Evolutionary conservation across 352 stramenopile genomes (phyloP).

Genomic region (Pythium pyrilobum): DNA sequence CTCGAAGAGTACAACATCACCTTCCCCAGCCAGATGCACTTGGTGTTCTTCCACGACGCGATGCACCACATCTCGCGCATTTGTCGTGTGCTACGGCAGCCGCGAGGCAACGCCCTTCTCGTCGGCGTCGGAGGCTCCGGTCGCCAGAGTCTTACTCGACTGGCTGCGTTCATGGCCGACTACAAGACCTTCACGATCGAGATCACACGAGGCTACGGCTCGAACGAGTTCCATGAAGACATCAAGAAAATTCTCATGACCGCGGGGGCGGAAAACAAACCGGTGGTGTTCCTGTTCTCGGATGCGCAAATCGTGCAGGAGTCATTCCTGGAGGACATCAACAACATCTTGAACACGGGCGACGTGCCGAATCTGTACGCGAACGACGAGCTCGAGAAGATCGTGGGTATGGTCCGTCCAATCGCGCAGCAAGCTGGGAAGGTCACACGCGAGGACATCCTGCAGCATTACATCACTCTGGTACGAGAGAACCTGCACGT

Average conservation of each 20-base stretch:
- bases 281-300: constrained; percentile 91
- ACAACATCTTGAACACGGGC: constrained; percentile 92
- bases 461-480: constrained; percentile 86
- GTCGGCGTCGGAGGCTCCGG: constrained; percentile 90
- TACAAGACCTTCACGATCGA: constrained; percentile 91
- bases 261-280: constrained; percentile 82
- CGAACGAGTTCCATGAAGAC: constrained; percentile 90
- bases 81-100: constrained; percentile 89
- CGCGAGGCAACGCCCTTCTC: constrained; percentile 88
- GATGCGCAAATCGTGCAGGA: constrained; percentile 93
- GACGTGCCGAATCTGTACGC: constrained; percentile 93
- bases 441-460: constrained; percentile 78
- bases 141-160: constrained; percentile 86
- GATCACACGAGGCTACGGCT: constrained; percentile 89
- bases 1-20: constrained; percentile 95
- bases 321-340: constrained; percentile 93
- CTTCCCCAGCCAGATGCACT: constrained; percentile 90
- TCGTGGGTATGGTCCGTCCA: constrained; percentile 78
- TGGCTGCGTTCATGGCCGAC: constrained; percentile 90
- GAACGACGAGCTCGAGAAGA: constrained; percentile 89
- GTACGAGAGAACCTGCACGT: constrained; percentile 93
- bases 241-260: constrained; percentile 90
- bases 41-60: constrained; percentile 95
- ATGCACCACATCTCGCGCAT: constrained; percentile 94
- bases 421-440: constrained; percentile 74